Evolutionary conservation across 495 filamentous ascomycete species (phyloP), one percentile per base, ranked within the genome.

Genomic region (Aspergillus kassunensis): DNA sequence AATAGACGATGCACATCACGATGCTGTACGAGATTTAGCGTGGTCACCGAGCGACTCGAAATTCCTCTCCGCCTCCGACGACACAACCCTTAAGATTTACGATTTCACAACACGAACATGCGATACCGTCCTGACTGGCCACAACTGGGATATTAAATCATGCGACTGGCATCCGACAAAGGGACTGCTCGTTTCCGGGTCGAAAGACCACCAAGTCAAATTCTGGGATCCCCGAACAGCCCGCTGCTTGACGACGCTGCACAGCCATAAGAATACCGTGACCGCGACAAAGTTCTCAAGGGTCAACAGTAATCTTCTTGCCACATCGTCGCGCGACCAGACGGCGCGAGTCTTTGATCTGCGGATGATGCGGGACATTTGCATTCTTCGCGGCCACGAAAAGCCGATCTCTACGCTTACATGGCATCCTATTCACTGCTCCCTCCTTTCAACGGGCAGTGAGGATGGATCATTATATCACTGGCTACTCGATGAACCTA

Each of bases 161-260:
- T 91, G 91, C 41, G 93, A 98, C 64, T 98, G 93, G 93, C 93
- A 98, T 72, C 92, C 93, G 6, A 90, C 86, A 1, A 97, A 95
- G 71, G 93, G 93, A 1, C 69, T 98, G 9, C 78, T 98, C 35
- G 93, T 96, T 30, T 97, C 93, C 3, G 93, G 93, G 20, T 97
- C 92, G 6, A 98, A 98, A 68, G 93, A 98, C 60, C 92, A 97
- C 70, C 75, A 91, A 35, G 90, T 98, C 57, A 97, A 97, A 63
- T 82, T 98, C 44, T 98, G 93, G 93, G 93, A 98, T 65, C 93
- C 93, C 18, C 80, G 93, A 43, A 95, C 87, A 8, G 84, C 89
- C 9, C 81, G 89, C 15, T 96, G 90, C 59, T 72, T 98, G 57
- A 97, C 91, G 1, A 97, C 92, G 0, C 81, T 98, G 10, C 91